A percentile compares a stretch with the other conserved stretches of the same genome.
These are phyloP conservation scores for Linum trigynum DNA, from an alignment of 345 rosid species.

Conservation along the genomic window DNA sequence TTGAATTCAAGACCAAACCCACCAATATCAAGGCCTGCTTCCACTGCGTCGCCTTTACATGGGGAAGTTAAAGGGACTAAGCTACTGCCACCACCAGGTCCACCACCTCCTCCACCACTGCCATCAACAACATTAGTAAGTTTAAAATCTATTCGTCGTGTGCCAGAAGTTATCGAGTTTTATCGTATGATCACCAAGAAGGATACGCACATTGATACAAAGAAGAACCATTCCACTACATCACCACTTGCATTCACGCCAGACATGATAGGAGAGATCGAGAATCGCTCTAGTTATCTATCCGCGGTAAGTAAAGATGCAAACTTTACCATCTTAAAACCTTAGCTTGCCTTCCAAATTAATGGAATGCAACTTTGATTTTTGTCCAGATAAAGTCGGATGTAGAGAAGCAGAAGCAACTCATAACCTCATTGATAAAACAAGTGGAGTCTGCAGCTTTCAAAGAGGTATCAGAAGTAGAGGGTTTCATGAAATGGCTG, in stretches of 20 bases:
- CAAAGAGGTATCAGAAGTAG: constrained; percentile 59
- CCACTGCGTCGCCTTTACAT: constrained; percentile 9
- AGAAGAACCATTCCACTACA: constrained; percentile 26
- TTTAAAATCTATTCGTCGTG: constrained; percentile 57
- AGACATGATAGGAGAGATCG: constrained; percentile 96
- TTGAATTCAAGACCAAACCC: constrained; percentile 10
- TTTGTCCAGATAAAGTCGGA: constrained; percentile 71
- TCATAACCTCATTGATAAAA: constrained; percentile 49
- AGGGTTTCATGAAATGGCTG: constrained; percentile 70
- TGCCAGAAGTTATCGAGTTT: constrained; percentile 71
- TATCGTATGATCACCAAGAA: constrained; percentile 71
- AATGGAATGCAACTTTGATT: background rate
- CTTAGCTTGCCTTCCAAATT: background rate
- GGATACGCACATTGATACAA: constrained; percentile 45
- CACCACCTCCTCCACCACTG: constrained; percentile 75
- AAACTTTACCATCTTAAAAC: background rate
- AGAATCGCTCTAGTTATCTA: constrained; percentile 79
- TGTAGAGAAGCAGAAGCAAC: constrained; percentile 60
- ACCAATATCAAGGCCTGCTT: constrained; percentile 30
- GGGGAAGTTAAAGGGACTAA: constrained; percentile 22
- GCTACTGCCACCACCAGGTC: constrained; percentile 21
- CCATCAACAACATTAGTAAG: constrained; percentile 45
- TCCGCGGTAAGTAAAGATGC: constrained; percentile 59
- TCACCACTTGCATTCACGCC: constrained; percentile 33
- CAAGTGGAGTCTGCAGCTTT: constrained; percentile 65